These are phyloP conservation scores for Dalbergia oliveri DNA, from an alignment of 306 rosid genomes.

Conservation along the genomic window DNA sequence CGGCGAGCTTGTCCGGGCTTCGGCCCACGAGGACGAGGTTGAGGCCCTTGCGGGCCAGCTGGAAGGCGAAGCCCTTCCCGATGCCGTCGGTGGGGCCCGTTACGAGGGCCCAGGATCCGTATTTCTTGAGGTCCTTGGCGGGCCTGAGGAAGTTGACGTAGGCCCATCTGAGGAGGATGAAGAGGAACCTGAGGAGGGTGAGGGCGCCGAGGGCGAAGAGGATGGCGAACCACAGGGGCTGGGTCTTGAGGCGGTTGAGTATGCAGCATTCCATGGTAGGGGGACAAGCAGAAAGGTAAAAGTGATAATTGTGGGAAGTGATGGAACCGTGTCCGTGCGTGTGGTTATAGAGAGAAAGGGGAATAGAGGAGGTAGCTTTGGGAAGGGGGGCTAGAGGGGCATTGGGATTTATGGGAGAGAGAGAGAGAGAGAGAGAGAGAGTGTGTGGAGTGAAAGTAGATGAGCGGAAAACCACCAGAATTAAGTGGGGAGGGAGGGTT, in stretches of 20 bases:
- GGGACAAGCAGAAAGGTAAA: no score
- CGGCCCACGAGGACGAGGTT: constrained; percentile 85
- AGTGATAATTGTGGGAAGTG: not conserved
- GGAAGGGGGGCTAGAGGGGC: not conserved
- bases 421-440: not conserved
- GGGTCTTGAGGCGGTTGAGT: constrained; percentile 60
- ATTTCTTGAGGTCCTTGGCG: constrained; percentile 69
- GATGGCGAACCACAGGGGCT: constrained; percentile 64
- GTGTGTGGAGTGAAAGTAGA: constrained; percentile 61
- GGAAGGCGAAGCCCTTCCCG: constrained; percentile 80
- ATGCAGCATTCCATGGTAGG: constrained; percentile 62
- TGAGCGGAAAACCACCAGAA: constrained; percentile 75
- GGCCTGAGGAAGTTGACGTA: constrained; percentile 81
- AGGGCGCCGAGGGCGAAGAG: constrained; percentile 62
- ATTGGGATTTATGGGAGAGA: constrained; percentile 13
- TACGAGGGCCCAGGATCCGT: constrained; percentile 85
- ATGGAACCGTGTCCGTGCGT: not conserved
- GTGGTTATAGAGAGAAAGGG: not conserved
- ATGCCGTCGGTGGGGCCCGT: constrained; percentile 92
- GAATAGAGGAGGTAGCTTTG: no score
- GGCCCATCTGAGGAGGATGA: constrained; percentile 63
- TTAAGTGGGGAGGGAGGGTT: constrained; percentile 44
- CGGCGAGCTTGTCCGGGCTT: constrained; percentile 77
- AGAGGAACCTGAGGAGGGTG: constrained; percentile 49
- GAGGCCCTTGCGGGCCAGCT: constrained; percentile 76